Conservation (phyloP, 2,329 filamentous ascomycete species). For the Hymenoscyphus fraxineus region DNA sequence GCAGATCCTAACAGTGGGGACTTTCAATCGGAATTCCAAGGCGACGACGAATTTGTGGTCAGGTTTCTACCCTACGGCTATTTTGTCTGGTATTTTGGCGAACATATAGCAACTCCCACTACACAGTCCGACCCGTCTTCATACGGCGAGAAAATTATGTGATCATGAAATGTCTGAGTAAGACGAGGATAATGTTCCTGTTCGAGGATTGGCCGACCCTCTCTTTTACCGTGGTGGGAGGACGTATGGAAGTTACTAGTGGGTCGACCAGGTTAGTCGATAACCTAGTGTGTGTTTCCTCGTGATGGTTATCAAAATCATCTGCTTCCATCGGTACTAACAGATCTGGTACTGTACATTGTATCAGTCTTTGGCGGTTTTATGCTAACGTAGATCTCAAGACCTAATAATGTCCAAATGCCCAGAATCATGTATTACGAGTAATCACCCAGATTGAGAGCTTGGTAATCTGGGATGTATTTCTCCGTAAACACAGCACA, state of each 20-base stretch:
- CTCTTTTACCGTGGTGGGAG: not conserved
- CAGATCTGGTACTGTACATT: too few species aligned
- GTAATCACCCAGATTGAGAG: too few species aligned
- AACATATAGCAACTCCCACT: not conserved
- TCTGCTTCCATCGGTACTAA: too few species aligned
- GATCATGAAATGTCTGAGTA: not conserved
- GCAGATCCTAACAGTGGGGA: not conserved
- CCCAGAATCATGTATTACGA: too few species aligned
- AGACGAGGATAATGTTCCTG: not conserved
- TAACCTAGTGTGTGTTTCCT: too few species aligned
- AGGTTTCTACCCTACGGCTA: conserved; percentile 14
- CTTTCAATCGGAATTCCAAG: conserved; percentile 1
- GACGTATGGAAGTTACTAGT: not conserved
- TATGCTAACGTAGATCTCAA: too few species aligned
- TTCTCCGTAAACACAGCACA: not conserved
- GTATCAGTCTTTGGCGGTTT: too few species aligned
- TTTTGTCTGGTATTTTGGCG: conserved; percentile 26
- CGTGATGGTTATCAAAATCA: too few species aligned
- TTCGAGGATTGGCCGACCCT: not conserved
- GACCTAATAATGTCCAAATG: too few species aligned
- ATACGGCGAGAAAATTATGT: not conserved
- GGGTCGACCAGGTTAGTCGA: too few species aligned
- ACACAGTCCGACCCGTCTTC: not conserved
- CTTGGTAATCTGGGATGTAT: too few species aligned
- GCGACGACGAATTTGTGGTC: conserved; percentile 28